Evolutionary conservation across 495 filamentous ascomycete species (phyloP).

Genomic region (Daldinia bambusicola): DNA sequence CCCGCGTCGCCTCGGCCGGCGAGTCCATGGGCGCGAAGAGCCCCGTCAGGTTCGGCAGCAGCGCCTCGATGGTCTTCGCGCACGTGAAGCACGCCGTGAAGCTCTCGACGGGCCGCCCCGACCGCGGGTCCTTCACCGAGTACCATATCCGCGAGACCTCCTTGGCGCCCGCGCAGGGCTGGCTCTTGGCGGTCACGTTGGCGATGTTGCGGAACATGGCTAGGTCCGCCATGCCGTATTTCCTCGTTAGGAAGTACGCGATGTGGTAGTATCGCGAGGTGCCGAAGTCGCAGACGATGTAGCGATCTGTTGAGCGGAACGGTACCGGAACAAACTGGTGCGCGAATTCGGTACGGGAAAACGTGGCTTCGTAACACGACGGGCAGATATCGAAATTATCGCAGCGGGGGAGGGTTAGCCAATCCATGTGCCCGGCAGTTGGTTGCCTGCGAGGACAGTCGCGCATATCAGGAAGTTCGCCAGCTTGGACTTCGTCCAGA

Average conservation of each 20-base stretch:
- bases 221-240: conserved; percentile 52
- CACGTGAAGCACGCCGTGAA: conserved; percentile 58
- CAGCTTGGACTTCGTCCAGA: conserved; percentile 48
- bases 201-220: conserved; percentile 53
- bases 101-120: conserved; percentile 42
- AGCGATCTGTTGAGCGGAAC: conserved; percentile 49
- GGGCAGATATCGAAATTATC: conserved; percentile 61
- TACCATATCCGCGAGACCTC: conserved; percentile 54
- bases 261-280: conserved; percentile 58
- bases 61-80: conserved; percentile 52
- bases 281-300: conserved; percentile 58
- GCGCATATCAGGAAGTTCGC: conserved; percentile 48
- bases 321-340: conserved; percentile 52
- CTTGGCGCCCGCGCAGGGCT: conserved; percentile 51
- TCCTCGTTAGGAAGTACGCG: conserved; percentile 56
- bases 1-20: conserved; percentile 48
- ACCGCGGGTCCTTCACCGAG: conserved; percentile 53
- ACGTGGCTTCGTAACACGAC: conserved; percentile 54
- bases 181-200: conserved; percentile 47
- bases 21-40: conserved; percentile 52
- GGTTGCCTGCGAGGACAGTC: conserved; percentile 53
- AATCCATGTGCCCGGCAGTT: conserved; percentile 48
- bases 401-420: conserved; percentile 54
- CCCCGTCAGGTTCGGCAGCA: conserved; percentile 57
- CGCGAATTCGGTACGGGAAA: conserved; percentile 52